A percentile compares a stretch with the other conserved stretches of the same genome.
phyloP scores from a whole-genome alignment of 2,329 filamentous ascomycete species.

The Trichoderma oligosporum region DNA sequence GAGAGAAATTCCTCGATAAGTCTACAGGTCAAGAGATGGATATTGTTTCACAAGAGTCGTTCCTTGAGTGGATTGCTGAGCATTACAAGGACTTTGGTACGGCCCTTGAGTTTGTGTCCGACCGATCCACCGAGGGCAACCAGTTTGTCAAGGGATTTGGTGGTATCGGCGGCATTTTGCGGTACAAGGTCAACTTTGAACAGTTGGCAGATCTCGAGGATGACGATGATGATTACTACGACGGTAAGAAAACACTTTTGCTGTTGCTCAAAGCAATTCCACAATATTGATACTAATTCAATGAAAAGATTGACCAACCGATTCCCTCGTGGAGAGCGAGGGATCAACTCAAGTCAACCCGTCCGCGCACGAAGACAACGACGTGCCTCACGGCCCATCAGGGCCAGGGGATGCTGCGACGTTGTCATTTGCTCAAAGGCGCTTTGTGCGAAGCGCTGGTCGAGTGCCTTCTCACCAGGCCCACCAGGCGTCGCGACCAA shows the following conservation, averaged over 20 bases:
- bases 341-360: slow-evolving; percentile 65
- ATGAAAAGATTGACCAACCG: slow-evolving; percentile 75
- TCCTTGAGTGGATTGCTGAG: slow-evolving; percentile 99
- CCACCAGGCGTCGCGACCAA: slow-evolving; percentile 56
- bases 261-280: not conserved
- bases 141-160: slow-evolving; percentile 99
- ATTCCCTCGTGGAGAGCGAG: slow-evolving; percentile 85
- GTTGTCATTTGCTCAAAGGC: slow-evolving; percentile 44
- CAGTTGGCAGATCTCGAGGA: slow-evolving; percentile 84
- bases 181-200: slow-evolving; percentile 99
- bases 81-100: slow-evolving; percentile 98
- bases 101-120: slow-evolving; percentile 92
- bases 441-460: slow-evolving; percentile 46
- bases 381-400: slow-evolving; percentile 39
- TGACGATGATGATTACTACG: slow-evolving; percentile 93
- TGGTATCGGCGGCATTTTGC: slow-evolving; percentile 93
- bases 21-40: slow-evolving; percentile 98
- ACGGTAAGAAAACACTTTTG: slow-evolving; percentile 48
- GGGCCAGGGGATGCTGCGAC: slow-evolving; percentile 44
- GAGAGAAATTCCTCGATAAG: slow-evolving; percentile 89
- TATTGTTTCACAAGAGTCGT: slow-evolving; percentile 77
- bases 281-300: slow-evolving; percentile 3
- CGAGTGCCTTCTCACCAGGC: slow-evolving; percentile 41
- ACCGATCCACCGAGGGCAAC: slow-evolving; percentile 95
- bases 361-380: slow-evolving; percentile 42